A percentile compares a stretch with the other conserved stretches of the same genome.
Evolutionary conservation across 768 basidiomycete genomes (phyloP).

Genomic region (Boletales sp.): DNA sequence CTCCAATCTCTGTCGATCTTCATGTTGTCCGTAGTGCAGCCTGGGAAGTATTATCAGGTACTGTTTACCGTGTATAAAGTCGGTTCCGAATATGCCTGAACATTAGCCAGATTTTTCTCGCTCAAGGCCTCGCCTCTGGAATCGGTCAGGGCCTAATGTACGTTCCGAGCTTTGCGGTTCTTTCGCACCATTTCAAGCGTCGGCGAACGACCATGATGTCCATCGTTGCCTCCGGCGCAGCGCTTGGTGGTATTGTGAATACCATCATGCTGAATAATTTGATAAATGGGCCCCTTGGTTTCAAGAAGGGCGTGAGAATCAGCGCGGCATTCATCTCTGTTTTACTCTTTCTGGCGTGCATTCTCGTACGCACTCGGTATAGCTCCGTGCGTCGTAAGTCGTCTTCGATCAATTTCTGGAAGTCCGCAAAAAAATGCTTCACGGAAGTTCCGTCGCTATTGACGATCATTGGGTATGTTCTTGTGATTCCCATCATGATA

Average conservation of each 20-base stretch:
- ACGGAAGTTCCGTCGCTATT: constrained; percentile 23
- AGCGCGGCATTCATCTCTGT: constrained; percentile 39
- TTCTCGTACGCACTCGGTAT: constrained; percentile 36
- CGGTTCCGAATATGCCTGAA: not conserved
- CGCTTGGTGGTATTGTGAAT: constrained; percentile 53
- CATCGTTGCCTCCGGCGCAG: constrained; percentile 43
- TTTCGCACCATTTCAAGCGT: constrained; percentile 44
- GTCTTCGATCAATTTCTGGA: constrained; percentile 10
- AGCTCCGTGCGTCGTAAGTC: not conserved
- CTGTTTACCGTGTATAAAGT: not conserved
- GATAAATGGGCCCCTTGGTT: constrained; percentile 42
- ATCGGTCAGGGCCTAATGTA: constrained; percentile 43
- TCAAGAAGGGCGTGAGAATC: constrained; percentile 36
- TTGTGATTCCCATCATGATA: not conserved
- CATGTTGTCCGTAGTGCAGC: constrained; percentile 35
- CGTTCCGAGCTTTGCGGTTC: constrained; percentile 39
- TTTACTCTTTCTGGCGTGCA: constrained; percentile 36
- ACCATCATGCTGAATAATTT: constrained; percentile 58
- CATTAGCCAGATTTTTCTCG: constrained; percentile 35
- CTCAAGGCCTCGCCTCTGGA: constrained; percentile 43
- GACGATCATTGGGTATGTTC: constrained; percentile 20
- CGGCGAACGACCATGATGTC: constrained; percentile 43
- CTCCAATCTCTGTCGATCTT: constrained; percentile 31
- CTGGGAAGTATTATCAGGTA: constrained; percentile 19
- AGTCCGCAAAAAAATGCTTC: constrained; percentile 20